phyloP scores from a whole-genome alignment of 2,329 filamentous ascomycete species.

The Mycocentrospora acerina region DNA sequence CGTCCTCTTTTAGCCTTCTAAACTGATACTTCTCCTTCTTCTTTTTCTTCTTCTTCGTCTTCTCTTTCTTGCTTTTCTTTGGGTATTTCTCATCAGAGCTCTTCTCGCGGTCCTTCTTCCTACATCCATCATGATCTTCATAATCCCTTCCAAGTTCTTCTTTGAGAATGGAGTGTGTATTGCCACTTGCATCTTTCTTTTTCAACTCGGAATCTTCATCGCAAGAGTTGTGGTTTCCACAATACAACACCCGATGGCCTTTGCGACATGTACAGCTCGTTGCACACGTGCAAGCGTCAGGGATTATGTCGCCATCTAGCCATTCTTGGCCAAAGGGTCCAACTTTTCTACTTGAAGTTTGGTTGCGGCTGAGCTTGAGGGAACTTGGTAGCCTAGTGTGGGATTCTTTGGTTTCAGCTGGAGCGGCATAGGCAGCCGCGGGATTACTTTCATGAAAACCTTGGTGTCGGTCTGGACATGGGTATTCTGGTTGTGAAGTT shows the following conservation, averaged over 20 bases:
- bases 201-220: constrained; percentile 2
- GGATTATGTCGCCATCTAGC: constrained; percentile 22
- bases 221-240: constrained; percentile 4
- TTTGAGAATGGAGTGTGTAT: constrained; percentile 29
- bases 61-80: constrained; percentile 1
- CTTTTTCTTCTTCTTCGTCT: neutral
- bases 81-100: constrained; percentile 1
- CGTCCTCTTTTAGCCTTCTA: neutral
- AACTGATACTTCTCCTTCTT: neutral
- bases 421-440: constrained; percentile 13
- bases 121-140: constrained; percentile 21
- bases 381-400: constrained; percentile 6
- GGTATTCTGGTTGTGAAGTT: neutral
- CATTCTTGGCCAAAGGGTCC: constrained; percentile 24
- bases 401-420: constrained; percentile 1
- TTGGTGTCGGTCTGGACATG: neutral
- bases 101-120: neutral
- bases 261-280: constrained; percentile 30
- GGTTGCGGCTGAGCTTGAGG: constrained; percentile 11
- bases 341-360: constrained; percentile 6
- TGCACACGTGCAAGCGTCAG: constrained; percentile 33
- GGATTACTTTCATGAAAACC: constrained; percentile 13
- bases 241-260: constrained; percentile 29
- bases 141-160: constrained; percentile 28
- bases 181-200: constrained; percentile 9